Conservation (phyloP, 129 eudicot species). For the Pseudognaphalium luteoalbum region DNA sequence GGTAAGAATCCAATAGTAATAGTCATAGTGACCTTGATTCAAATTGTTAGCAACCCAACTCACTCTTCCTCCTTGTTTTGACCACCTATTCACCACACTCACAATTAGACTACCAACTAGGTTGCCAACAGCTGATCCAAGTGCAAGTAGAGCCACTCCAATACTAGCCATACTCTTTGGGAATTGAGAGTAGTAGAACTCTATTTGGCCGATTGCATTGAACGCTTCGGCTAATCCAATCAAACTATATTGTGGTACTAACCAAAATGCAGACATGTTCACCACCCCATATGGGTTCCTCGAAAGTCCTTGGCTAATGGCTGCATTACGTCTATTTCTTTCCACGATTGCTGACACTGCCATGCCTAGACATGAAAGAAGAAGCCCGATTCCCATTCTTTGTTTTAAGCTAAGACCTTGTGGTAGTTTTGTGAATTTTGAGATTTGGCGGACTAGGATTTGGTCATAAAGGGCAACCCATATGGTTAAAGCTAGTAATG, state of each 20-base stretch:
- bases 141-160: constrained; percentile 63
- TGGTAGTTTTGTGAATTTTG: constrained; percentile 48
- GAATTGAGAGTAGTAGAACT: constrained; percentile 75
- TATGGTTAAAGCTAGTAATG: constrained; percentile 47
- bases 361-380: constrained; percentile 45
- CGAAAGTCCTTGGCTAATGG: constrained; percentile 48
- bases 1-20: constrained; percentile 69
- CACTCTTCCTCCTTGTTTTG: constrained; percentile 45
- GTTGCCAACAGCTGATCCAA: constrained; percentile 62
- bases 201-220: constrained; percentile 75
- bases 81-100: constrained; percentile 29
- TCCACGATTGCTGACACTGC: constrained; percentile 60
- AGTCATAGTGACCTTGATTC: constrained; percentile 74
- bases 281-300: constrained; percentile 35
- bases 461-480: constrained; percentile 78
- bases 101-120: constrained; percentile 60
- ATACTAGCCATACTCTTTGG: constrained; percentile 87
- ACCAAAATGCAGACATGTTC: constrained; percentile 78
- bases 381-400: constrained; percentile 73
- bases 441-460: constrained; percentile 45
- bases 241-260: constrained; percentile 61
- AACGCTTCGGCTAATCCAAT: constrained; percentile 75
- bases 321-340: constrained; percentile 41
- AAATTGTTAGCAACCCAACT: constrained; percentile 72
- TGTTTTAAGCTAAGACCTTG: constrained; percentile 49